phyloP scores from a whole-genome alignment of 257 asterid species.

The Rhazya stricta region DNA sequence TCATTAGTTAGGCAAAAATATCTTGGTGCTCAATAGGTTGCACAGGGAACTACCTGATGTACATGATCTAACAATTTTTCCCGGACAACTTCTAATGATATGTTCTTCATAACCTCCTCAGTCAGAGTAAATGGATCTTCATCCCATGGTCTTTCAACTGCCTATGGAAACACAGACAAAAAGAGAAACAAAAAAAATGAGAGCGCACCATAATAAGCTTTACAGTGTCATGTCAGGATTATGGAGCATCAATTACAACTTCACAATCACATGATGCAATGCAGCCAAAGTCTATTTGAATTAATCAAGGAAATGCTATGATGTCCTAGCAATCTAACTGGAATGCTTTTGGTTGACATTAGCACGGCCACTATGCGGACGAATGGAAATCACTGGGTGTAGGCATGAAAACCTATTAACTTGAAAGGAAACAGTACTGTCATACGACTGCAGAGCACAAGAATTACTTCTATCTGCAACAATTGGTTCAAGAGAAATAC shows the following conservation, averaged over 20 bases:
- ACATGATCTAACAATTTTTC: conserved; percentile 77
- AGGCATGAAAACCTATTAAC: not conserved
- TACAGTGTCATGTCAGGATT: not conserved
- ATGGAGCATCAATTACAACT: not conserved
- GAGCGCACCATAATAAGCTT: not conserved
- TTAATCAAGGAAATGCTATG: not conserved
- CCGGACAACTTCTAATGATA: conserved; percentile 82
- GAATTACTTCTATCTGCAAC: not conserved
- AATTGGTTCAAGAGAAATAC: not conserved
- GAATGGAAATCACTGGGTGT: not conserved
- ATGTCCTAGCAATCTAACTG: not conserved
- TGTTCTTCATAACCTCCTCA: conserved; percentile 89
- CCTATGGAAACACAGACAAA: conserved; percentile 45
- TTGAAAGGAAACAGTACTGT: not conserved
- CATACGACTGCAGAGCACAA: not conserved
- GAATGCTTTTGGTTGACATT: not conserved
- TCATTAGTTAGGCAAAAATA: not conserved
- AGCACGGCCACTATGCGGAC: not conserved
- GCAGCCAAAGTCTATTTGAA: no score
- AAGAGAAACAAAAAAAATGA: not conserved
- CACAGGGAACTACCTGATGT: conserved; percentile 65
- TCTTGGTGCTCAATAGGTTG: not conserved
- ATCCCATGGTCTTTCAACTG: conserved; percentile 85
- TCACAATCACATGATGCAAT: not conserved
- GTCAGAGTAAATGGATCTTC: conserved; percentile 86